These are phyloP conservation scores for Neurospora tetraspora DNA, from an alignment of 495 filamentous ascomycete genomes.

Conservation along the genomic window DNA sequence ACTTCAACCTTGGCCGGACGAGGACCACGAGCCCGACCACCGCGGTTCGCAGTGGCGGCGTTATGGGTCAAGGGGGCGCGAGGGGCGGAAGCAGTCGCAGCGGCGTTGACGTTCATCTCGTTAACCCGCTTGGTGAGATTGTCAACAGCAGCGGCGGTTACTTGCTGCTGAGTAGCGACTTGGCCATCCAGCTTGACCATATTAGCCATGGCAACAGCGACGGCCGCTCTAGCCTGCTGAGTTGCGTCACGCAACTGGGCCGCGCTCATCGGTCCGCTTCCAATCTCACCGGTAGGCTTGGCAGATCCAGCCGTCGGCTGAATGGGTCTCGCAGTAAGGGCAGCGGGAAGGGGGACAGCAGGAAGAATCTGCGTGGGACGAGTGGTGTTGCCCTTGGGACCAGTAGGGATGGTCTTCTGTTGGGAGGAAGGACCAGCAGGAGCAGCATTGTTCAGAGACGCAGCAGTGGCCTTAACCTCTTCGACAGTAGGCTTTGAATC, in stretches of 20 bases:
- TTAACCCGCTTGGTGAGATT: slow-evolving; percentile 76
- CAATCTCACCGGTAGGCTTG: slow-evolving; percentile 26
- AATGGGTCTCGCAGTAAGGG: slow-evolving; percentile 42
- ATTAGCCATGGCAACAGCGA: slow-evolving; percentile 85
- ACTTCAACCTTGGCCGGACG: slow-evolving; percentile 68
- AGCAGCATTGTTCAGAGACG: slow-evolving; percentile 29
- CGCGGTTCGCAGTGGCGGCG: slow-evolving; percentile 32
- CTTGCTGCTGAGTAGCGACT: slow-evolving; percentile 36
- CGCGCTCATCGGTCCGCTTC: slow-evolving; percentile 19
- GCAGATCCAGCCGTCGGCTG: slow-evolving; percentile 20
- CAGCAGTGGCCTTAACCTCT: slow-evolving; percentile 42
- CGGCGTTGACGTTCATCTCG: slow-evolving; percentile 68
- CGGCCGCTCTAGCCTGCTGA: slow-evolving; percentile 72
- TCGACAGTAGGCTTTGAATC: slow-evolving; percentile 56
- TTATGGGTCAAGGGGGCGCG: background rate
- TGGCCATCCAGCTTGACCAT: slow-evolving; percentile 37
- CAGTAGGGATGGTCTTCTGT: slow-evolving; percentile 45
- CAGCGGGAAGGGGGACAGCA: slow-evolving; percentile 60
- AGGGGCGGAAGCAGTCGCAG: background rate
- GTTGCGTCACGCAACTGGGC: slow-evolving; percentile 57
- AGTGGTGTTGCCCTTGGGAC: slow-evolving; percentile 43
- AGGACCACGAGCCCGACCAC: slow-evolving; percentile 46
- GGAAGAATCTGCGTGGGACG: slow-evolving; percentile 36
- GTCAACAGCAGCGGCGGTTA: slow-evolving; percentile 48
- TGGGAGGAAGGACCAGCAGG: slow-evolving; percentile 14